Evolutionary conservation across 768 basidiomycete genomes (phyloP), one percentile per base, ranked within the genome.

Genomic region (Sporobolomyces pararoseus): DNA sequence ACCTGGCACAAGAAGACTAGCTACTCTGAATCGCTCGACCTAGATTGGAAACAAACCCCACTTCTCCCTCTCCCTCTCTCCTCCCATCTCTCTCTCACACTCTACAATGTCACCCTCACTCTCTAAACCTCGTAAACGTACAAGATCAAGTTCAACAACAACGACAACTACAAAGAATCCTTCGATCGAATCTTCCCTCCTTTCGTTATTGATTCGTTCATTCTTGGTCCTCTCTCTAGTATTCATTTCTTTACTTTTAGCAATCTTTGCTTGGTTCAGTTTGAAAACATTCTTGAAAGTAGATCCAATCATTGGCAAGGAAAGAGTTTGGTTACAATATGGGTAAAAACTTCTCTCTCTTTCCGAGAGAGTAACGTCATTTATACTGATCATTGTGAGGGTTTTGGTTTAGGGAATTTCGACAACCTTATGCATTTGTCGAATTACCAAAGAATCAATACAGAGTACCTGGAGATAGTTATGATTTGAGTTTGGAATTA

Each of bases 241-340:
- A 7, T 37, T 57, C 25, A 46, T 29, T 27, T 60, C 58, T 14
- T 29, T 60, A 25, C 14, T 31, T 2, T 44, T 60, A 39, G 58
- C 58, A 39, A 25, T 60, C 21, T 12, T 47, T 44, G 58, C 58
- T 14, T 60, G 58, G 58, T 60, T 27, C 27, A 46, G 42, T 6
- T 23, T 61, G 3, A n/a, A 27, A 5, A 34, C 59, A 29, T 61
- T 32, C 46, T 46, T 61, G 32, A 61, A 61, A 34, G 59, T 61
- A 29, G 59, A 61, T 49, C 59, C 59, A 6, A 34, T 61, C 46
- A 49, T 61, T 16, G 59, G 59, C 2, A 47, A 19, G 2, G 59
- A 61, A 27, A 9, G 59, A 10, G 59, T 61, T 13, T 61, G 69
- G 69, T 46, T 70, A 19, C 64, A 65, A 39, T 66, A 70, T 53